Evolutionary conservation across 768 basidiomycete species (phyloP), one percentile per base, ranked within the genome.

Genomic region (Russula griseocarnosa): DNA sequence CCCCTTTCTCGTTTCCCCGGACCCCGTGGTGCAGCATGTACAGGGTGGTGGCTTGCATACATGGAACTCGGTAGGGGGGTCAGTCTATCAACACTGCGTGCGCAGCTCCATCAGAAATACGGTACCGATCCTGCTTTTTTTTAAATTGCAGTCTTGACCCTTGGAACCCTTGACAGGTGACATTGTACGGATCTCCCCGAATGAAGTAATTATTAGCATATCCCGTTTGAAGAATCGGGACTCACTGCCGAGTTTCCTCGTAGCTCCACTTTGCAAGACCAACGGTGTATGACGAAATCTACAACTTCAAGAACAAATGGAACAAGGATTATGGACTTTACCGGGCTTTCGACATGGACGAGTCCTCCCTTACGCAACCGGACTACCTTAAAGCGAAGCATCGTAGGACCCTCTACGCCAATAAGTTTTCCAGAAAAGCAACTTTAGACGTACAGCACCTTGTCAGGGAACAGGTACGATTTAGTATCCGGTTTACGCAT

Each of bases 321-420:
- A 71, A 73, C 30, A 81, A 81, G 63, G 79, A 79, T n/a, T 66
- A 73, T 26, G 36, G 49, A 3, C 74, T 77, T 52, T 80, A 80
- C 57, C 59, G 62, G 24, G 74, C 71, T 54, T 80, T 80, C 66
- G 74, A 73, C 10, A 69, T 71, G 18, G 69, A 72, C 22, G 69
- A 71, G 24, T 76, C 78, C 5, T 72, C 74, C 3, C 77, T 80
- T 52, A 73, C 75, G 30, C 70, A 74, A 8, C 71, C 72, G 18
- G 73, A 77, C 60, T 75, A 76, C 20, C 69, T 67, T 9, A 71
- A 72, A 32, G 73, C 76, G 22, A 78, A 71, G 46, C 63, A 61
- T 13, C 66, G 75, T 9, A 73, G 76, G 50, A 34, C 58, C 79
- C 47, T 68, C 69, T 30, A 30, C 28, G 28, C 28, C 46, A 72